Percentiles rank a stretch among this genome's conserved stretches.
These are phyloP conservation scores for Tolypocladium sp. DNA, from an alignment of 2,329 filamentous ascomycete genomes.

Conservation along the genomic window DNA sequence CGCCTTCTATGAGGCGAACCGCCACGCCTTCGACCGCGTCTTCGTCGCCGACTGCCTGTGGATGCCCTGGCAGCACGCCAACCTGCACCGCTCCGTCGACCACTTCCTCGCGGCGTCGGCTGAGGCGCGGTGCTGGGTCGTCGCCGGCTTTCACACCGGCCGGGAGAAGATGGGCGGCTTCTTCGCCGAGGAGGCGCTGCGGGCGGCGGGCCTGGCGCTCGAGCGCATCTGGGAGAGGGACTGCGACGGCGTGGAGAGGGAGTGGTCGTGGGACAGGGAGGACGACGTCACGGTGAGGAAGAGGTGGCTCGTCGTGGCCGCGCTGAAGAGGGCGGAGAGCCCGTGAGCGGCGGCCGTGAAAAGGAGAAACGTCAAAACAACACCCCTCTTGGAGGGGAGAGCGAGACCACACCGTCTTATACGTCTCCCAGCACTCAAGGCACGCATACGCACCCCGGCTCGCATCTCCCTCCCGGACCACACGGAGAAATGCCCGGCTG, in stretches of 20 bases:
- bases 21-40: conserved; percentile 47
- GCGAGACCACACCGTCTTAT: not conserved
- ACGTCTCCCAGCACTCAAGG: not conserved
- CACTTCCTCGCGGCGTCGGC: conserved; percentile 43
- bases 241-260: conserved; percentile 51
- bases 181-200: conserved; percentile 41
- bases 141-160: conserved; percentile 66
- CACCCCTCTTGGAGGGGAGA: not conserved
- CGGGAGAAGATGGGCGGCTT: conserved; percentile 56
- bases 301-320: conserved; percentile 58
- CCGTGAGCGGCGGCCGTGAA: not conserved
- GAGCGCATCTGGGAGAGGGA: conserved; percentile 63
- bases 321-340: conserved; percentile 28
- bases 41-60: conserved; percentile 67
- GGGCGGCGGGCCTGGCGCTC: conserved; percentile 26
- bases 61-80: conserved; percentile 66
- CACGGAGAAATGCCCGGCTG: not conserved
- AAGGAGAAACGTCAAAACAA: not conserved
- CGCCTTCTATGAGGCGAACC: conserved; percentile 17
- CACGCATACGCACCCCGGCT: not conserved
- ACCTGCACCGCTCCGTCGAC: conserved; percentile 51
- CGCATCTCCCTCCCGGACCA: not conserved
- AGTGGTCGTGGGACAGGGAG: conserved; percentile 52
- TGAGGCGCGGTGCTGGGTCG: conserved; percentile 48
- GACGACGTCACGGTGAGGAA: conserved; percentile 57